Percentiles rank a stretch among this genome's conserved stretches.
phyloP scores from a whole-genome alignment of 352 stramenopile genomes.

The Pythium guiyangense region DNA sequence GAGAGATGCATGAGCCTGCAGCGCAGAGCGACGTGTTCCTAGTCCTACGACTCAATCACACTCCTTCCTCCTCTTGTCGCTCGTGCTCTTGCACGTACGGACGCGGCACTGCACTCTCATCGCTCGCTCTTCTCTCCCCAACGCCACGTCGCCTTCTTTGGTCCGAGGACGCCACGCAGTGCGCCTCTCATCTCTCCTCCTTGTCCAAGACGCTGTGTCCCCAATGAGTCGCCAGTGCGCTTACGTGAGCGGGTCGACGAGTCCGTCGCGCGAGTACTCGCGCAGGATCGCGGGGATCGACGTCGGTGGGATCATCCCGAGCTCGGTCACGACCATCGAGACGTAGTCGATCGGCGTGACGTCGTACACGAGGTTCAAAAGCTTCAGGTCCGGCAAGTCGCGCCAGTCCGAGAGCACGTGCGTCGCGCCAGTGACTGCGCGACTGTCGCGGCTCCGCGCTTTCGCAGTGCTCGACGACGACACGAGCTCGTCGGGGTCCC shows the following conservation, averaged over 20 bases:
- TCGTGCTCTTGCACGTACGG: no score
- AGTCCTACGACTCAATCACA: no score
- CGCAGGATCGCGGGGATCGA: constrained; percentile 96
- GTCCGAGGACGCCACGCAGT: background rate
- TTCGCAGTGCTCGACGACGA: constrained; percentile 59
- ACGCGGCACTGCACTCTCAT: no score
- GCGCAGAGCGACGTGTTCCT: no score
- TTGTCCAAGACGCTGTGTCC: background rate
- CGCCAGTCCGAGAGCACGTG: constrained; percentile 85
- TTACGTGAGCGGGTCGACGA: constrained; percentile 38
- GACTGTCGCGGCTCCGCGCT: constrained; percentile 19
- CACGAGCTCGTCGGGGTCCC: constrained; percentile 89
- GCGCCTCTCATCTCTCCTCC: background rate
- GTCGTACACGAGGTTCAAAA: constrained; percentile 93
- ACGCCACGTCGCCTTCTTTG: background rate
- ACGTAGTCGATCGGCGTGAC: constrained; percentile 96
- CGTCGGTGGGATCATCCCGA: constrained; percentile 97
- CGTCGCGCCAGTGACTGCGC: constrained; percentile 7
- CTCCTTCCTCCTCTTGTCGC: no score
- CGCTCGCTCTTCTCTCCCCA: no score
- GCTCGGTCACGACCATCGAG: constrained; percentile 96
- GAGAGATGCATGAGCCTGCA: background rate
- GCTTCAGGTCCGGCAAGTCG: constrained; percentile 63
- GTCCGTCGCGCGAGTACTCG: constrained; percentile 83
- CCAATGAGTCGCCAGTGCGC: background rate